Evolutionary conservation across 768 basidiomycete species (phyloP), one percentile per base, ranked within the genome.

Genomic region (Boletus fagicola): DNA sequence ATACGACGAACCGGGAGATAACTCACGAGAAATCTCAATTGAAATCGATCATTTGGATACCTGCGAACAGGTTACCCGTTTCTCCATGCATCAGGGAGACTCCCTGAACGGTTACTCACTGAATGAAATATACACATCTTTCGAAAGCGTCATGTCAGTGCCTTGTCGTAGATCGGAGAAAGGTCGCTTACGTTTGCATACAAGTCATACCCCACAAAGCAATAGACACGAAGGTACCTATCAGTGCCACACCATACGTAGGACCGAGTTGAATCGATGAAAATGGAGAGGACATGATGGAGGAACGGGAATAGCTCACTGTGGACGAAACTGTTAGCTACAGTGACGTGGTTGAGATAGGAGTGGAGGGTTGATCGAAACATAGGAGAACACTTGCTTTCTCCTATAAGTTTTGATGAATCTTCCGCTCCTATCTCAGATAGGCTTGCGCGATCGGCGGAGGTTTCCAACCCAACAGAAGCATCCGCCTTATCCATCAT

Each of bases 131-230:
- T n/a, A 57, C 6, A 35, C 13, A 15, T 10, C 38, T 47, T 8
- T 20, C 26, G 13, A 46, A 30, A 8, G 30, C 30, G 30, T 9
- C 30, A 2, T 30, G 30, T 30, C 30, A 30, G 30, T 30, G 30
- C 15, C 12, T 15, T n/a, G 12, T 28, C 33, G 12, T 35, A 6
- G 45, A 22, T 31, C 5, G 7, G 39, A 33, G 5, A 10, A 31
- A 33, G 18, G 11, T 42, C 16, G n/a, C 54, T 20, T 20, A 61
- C 59, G 59, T 60, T 39, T 56, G 49, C 60, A 56, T 56, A 44
- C 59, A 56, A 20, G 60, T 50, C 12, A 33, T 61, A 8, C 60
- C 51, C 61, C 61, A 62, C 20, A 62, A 45, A 10, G 59, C 59
- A 15, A 61, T 42, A 35, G 50, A 52, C 20, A 46, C 10, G 10